phyloP scores from a whole-genome alignment of 805 yeast genomes.

The Cyberlindnera sargentensis region DNA sequence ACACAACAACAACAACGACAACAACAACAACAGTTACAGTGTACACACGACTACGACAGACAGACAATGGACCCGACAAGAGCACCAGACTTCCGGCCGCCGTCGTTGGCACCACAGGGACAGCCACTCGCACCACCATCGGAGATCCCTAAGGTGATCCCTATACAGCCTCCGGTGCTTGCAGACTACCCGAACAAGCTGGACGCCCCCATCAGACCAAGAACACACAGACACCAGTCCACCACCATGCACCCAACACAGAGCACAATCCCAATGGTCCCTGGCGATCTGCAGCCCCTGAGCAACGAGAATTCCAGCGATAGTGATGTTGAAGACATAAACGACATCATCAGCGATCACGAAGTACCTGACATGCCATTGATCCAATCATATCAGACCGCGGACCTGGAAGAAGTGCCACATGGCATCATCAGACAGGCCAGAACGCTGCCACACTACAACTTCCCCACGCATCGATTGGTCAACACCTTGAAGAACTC shows the following conservation, averaged over 20 bases:
- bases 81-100: constrained; percentile 87
- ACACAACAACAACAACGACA: not conserved
- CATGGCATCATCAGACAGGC: constrained; percentile 91
- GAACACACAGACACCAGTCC: constrained; percentile 24
- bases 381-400: constrained; percentile 54
- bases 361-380: constrained; percentile 22
- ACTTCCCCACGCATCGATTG: constrained; percentile 83
- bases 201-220: constrained; percentile 63
- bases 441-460: constrained; percentile 54
- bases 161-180: constrained; percentile 71
- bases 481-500: constrained; percentile 63
- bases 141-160: constrained; percentile 63
- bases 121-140: constrained; percentile 56
- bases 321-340: constrained; percentile 14
- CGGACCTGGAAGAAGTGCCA: constrained; percentile 95
- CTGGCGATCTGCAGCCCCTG: constrained; percentile 51
- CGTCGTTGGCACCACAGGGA: constrained; percentile 53
- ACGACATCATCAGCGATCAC: constrained; percentile 8
- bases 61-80: constrained; percentile 79
- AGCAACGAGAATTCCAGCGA: constrained; percentile 36
- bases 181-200: constrained; percentile 67
- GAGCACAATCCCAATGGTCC: constrained; percentile 43
- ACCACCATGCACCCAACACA: constrained; percentile 12
- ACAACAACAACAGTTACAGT: not conserved
- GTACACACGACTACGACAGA: no score